Base-by-base conservation (phyloP, 257 asterid genomes). In the Solanum medicagineum region DNA sequence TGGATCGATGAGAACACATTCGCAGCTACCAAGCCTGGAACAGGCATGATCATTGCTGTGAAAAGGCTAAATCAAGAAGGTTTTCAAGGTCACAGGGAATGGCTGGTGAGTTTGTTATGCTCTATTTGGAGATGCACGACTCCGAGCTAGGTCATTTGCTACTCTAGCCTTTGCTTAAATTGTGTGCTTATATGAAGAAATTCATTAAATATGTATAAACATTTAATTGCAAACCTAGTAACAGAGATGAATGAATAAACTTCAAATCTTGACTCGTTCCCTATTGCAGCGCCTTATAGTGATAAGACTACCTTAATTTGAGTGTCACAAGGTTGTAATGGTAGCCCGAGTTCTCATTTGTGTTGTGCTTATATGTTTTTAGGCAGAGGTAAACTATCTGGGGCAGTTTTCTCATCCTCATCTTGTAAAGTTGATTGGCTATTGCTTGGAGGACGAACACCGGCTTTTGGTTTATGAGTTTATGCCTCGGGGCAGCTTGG, bases 31-130 rank as follows among this genome's bases (percentile, higher is more conserved):
- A 94, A 92, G 86, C 96, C 98, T 0, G 97, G 98, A 55, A 90
- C 97, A 0, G 98, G 99, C 51, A 69, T 91, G 85, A 88, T 90
- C 60, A 86, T 96, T 85, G 98, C 98, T 29, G 99, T 94, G 9
- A 96, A 93, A 87, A 93, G 90, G 84, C 94, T 94, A n/a, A 90
- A 93, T 85, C 95, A 90, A 89, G 93, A 93, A 73, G 91, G 98
- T 63, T 89, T 81, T 84, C 98, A 96, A 83, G 98, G 99, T 56
- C 98, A 94, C 82, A 81, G 90, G 66, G 99, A 94, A 87, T 95
- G 98, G 98, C 87, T 95, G 93, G 99, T 95, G 86, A 93, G 95
- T 87, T 82, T 83, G 65, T 85, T 69, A 11, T 54, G 32, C 42
- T n/a, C 42, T 17, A n/a, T 45, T 36, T 36, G 68, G 66, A 26